These are phyloP conservation scores for Tuber borchii DNA, from an alignment of 495 filamentous ascomycete genomes.

Conservation along the genomic window DNA sequence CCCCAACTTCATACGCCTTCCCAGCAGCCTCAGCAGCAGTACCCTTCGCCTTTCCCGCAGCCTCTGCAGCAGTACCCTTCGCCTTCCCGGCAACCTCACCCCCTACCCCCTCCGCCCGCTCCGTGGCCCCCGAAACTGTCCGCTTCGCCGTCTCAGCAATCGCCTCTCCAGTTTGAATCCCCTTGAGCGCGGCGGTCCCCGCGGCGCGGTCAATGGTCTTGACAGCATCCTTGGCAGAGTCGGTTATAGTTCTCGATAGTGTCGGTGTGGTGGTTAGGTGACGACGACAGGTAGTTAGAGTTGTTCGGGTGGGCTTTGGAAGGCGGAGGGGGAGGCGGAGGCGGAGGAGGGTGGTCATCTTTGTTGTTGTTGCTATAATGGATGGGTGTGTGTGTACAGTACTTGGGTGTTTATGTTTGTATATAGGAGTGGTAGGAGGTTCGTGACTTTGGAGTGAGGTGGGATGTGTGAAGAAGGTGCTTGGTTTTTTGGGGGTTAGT, in stretches of 20 bases:
- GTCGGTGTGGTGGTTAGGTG: conserved; percentile 7
- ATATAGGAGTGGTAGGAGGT: too few species aligned
- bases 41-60: background rate
- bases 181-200: conserved; percentile 30
- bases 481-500: background rate
- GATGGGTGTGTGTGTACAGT: background rate
- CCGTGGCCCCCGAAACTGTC: conserved; percentile 13
- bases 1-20: conserved; percentile 9
- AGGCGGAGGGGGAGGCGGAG: background rate
- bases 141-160: conserved; percentile 16
- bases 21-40: background rate
- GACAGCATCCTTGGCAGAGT: conserved; percentile 25
- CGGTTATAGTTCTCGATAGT: conserved; percentile 13
- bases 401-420: background rate
- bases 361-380: background rate
- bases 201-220: conserved; percentile 31
- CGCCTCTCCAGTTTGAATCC: conserved; percentile 38
- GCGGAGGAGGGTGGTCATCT: conserved; percentile 10
- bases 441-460: background rate
- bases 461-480: background rate
- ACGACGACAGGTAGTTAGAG: conserved; percentile 6
- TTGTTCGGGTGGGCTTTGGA: background rate
- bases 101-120: conserved; percentile 16
- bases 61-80: conserved; percentile 17
- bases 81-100: conserved; percentile 27